These are phyloP conservation scores for Gymnopus androsaceus DNA, from an alignment of 1,284 basidiomycete genomes.

Conservation along the genomic window DNA sequence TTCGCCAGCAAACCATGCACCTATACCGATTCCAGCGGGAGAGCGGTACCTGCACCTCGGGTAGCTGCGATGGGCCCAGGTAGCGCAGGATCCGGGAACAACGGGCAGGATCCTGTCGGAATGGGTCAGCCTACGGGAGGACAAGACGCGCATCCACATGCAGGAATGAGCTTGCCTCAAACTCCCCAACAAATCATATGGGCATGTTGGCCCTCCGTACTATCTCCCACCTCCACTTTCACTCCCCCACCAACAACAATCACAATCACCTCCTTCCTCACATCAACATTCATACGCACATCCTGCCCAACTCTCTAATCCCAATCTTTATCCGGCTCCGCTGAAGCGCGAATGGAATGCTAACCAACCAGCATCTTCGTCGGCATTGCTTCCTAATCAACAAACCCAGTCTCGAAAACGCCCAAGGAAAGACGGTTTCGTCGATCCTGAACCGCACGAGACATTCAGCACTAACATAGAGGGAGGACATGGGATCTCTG, in stretches of 20 bases:
- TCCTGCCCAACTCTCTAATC: neutral
- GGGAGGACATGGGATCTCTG: neutral
- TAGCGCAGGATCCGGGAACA: neutral
- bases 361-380: neutral
- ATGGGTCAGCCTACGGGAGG: neutral
- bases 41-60: slow-evolving; percentile 71
- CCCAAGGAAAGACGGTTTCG: neutral
- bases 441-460: neutral
- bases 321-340: no score
- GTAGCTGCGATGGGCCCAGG: neutral
- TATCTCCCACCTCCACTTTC: slow-evolving; percentile 4
- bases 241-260: neutral
- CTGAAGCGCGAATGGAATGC: neutral
- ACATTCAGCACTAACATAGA: neutral
- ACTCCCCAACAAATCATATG: neutral
- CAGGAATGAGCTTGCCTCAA: neutral
- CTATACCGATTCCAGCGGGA: slow-evolving; percentile 78
- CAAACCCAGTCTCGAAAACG: slow-evolving; percentile 1
- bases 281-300: neutral
- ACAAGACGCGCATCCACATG: neutral
- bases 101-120: neutral
- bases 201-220: slow-evolving; percentile 1
- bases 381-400: neutral
- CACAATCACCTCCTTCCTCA: neutral
- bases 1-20: slow-evolving; percentile 79